Percentiles rank a stretch among this genome's conserved stretches.
Conservation (phyloP, 2,329 filamentous ascomycete species). For the Beauveria sp. region DNA sequence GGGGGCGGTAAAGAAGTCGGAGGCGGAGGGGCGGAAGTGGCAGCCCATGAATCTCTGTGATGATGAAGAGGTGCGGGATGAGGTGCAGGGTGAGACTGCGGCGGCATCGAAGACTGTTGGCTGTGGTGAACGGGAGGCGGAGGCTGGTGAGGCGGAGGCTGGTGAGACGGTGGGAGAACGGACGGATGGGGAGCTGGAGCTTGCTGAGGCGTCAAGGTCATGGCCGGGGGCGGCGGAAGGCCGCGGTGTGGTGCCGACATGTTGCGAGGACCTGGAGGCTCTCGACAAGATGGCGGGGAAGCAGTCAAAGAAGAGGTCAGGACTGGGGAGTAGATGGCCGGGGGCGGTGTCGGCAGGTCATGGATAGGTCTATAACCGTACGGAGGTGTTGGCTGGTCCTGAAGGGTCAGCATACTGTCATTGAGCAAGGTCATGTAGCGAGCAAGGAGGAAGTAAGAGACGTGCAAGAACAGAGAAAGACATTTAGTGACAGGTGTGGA, state of each 20-base stretch:
- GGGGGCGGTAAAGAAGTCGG: constrained; percentile 53
- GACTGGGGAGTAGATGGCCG: constrained; percentile 38
- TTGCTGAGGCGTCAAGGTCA: constrained; percentile 41
- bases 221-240: constrained; percentile 53
- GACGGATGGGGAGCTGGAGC: constrained; percentile 16
- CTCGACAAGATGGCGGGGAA: constrained; percentile 23
- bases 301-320: constrained; percentile 18
- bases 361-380: constrained; percentile 44
- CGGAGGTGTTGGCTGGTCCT: constrained; percentile 35
- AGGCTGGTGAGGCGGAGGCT: constrained; percentile 5
- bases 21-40: constrained; percentile 25
- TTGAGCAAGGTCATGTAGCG: not conserved
- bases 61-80: constrained; percentile 14
- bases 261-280: constrained; percentile 36
- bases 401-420: constrained; percentile 43
- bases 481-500: no score
- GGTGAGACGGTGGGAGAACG: constrained; percentile 5
- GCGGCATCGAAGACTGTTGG: constrained; percentile 18
- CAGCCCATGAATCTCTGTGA: constrained; percentile 30
- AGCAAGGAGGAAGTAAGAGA: not conserved
- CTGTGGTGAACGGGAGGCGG: constrained; percentile 12
- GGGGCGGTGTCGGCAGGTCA: constrained; percentile 44
- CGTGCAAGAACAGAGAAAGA: not conserved
- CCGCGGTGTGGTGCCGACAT: constrained; percentile 59
- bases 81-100: constrained; percentile 20